Percentiles rank a stretch among this genome's conserved stretches.
phyloP scores from a whole-genome alignment of 768 basidiomycete species.

The Steccherinum ochraceum region DNA sequence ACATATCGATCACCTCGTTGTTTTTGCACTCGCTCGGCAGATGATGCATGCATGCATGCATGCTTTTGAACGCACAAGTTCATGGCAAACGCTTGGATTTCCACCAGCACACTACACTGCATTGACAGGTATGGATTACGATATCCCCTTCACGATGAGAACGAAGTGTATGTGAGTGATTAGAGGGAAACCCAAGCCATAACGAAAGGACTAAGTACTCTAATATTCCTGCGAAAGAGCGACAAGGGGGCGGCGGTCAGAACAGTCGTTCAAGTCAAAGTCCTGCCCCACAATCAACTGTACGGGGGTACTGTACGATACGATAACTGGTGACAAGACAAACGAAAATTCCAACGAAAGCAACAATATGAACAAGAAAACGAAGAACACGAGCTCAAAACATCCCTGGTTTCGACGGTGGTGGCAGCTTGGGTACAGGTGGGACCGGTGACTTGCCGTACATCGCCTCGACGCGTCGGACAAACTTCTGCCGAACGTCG shows the following conservation, averaged over 20 bases:
- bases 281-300: neutral
- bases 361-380: neutral
- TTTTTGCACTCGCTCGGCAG: too few relatives aligned
- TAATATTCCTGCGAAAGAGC: neutral
- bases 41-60: too few relatives aligned
- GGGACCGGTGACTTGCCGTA: conserved; percentile 34
- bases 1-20: too few relatives aligned
- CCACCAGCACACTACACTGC: too few relatives aligned
- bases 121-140: too few relatives aligned
- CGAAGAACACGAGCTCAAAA: neutral
- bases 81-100: too few relatives aligned
- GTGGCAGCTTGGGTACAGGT: conserved; percentile 34
- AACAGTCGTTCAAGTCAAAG: neutral
- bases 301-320: neutral
- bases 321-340: too few relatives aligned
- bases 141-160: too few relatives aligned
- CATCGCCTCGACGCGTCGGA: conserved; percentile 48
- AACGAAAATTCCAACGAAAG: too few relatives aligned
- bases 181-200: neutral
- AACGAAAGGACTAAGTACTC: neutral
- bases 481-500: conserved; percentile 41
- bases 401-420: neutral
- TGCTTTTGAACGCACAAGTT: too few relatives aligned
- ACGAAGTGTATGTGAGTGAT: too few relatives aligned
- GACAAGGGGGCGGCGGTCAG: neutral